Evolutionary conservation across 345 rosid species (phyloP), one percentile per base, ranked within the genome.

Genomic region (Pistacia atlantica): DNA sequence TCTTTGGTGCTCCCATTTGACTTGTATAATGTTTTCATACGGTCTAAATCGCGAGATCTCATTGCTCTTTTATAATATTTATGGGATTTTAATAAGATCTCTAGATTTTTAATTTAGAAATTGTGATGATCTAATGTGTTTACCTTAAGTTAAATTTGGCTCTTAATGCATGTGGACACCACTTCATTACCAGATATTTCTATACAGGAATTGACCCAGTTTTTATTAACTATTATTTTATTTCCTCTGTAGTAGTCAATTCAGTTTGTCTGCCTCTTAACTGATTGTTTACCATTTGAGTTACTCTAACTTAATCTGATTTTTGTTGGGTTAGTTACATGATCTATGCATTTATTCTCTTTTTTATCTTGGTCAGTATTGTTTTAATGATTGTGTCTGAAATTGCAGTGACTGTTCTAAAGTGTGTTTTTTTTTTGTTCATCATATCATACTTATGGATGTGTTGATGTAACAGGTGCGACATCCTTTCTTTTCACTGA

Each of bases 401-500:
- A 69, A 33, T 48, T 25, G n/a, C 11, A 1, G 46, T 8, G 10
- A 10, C 14, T 55, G 17, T 22, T 33, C 1, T 16, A 13, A 11
- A 5, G 12, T 67, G 3, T 46, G 31, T 7, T 59, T 25, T 3
- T 1, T n/a, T 31, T 51, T 12, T 54, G 10, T 28, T 54, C 62
- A 25, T 25, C 25, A 25, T 25, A 25, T 25, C 25, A 25, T 63
- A 13, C 33, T 66, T 31, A 18, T 25, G 14, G 9, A 48, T 72
- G 20, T 58, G 20, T 31, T 22, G 12, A 67, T 62, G 66, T 28
- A 25, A 62, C 82, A 83, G 87, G 84, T 75, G 85, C 87, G 7
- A 80, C 85, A 5, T 86, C 85, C 31, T 86, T 86, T 62, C 89
- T 86, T 54, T 86, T 83, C 57, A 83, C 89, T 38, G 85, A 81